Evolutionary conservation across 345 rosid species (phyloP).

Genomic region (Psidium friedrichsthalianum): DNA sequence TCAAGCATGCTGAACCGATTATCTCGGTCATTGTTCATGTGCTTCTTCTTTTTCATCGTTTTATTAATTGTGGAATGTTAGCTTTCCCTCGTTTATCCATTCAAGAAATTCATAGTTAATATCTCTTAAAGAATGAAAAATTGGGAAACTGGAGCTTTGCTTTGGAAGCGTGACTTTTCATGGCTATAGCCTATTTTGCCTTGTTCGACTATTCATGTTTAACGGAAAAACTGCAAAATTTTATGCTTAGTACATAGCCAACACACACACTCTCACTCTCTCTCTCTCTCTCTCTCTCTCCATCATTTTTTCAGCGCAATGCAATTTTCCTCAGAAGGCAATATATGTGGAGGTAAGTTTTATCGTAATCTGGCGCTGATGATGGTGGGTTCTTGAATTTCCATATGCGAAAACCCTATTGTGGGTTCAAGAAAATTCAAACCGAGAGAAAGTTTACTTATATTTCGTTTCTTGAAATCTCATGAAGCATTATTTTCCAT

Average conservation of each 20-base stretch:
- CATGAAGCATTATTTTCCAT: background rate
- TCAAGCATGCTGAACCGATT: background rate
- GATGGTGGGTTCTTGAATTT: background rate
- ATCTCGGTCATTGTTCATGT: background rate
- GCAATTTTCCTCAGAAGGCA: background rate
- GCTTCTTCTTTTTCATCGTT: background rate
- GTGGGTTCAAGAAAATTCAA: background rate
- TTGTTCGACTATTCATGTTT: slow-evolving; percentile 10
- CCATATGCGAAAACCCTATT: background rate
- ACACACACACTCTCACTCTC: background rate
- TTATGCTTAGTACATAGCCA: background rate
- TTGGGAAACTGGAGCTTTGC: background rate
- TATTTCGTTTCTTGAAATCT: background rate
- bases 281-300: background rate
- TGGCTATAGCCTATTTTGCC: slow-evolving; percentile 3
- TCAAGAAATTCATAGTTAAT: background rate
- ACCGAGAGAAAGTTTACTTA: background rate
- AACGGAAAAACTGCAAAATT: slow-evolving; percentile 6
- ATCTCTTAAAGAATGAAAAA: background rate
- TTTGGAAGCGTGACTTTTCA: slow-evolving; percentile 33
- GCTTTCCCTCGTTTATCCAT: background rate
- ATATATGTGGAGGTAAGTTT: background rate
- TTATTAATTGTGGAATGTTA: background rate
- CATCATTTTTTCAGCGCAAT: background rate
- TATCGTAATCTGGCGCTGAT: background rate